Conservation (phyloP, 768 basidiomycete genomes). For the Tricholoma sp. region DNA sequence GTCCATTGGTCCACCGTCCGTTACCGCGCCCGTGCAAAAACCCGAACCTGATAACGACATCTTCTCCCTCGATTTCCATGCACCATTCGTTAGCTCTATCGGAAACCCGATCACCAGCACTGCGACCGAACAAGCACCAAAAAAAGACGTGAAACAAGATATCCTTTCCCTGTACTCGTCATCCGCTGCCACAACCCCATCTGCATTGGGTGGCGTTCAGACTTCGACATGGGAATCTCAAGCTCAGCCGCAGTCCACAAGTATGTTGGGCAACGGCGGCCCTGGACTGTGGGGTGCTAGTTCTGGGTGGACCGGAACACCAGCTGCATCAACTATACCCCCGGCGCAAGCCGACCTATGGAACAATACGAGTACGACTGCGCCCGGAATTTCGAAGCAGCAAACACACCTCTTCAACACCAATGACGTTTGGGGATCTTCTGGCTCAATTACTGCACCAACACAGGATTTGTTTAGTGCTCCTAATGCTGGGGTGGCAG, state of each 20-base stretch:
- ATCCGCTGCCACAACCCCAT: slow-evolving; percentile 28
- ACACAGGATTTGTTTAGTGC: slow-evolving; percentile 32
- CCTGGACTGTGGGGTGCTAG: slow-evolving; percentile 60
- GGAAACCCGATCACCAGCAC: slow-evolving; percentile 6
- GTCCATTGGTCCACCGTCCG: slow-evolving; percentile 13
- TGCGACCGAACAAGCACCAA: slow-evolving; percentile 29
- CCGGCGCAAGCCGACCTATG: slow-evolving; percentile 37
- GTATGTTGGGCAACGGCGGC: slow-evolving; percentile 52
- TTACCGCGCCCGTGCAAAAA: slow-evolving; percentile 22
- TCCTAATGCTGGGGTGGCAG: slow-evolving; percentile 17
- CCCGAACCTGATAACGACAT: slow-evolving; percentile 53
- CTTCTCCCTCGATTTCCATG: slow-evolving; percentile 83
- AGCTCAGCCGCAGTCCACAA: slow-evolving; percentile 26
- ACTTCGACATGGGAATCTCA: slow-evolving; percentile 26
- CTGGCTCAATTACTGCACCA: slow-evolving; percentile 22
- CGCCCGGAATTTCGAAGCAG: slow-evolving; percentile 20
- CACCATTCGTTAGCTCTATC: slow-evolving; percentile 37
- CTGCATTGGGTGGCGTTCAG: slow-evolving; percentile 25
- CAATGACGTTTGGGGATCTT: slow-evolving; percentile 56
- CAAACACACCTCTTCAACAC: slow-evolving; percentile 41
- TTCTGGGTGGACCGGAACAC: slow-evolving; percentile 53
- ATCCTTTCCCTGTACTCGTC: slow-evolving; percentile 79
- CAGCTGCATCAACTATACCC: slow-evolving; percentile 23
- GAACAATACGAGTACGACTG: slow-evolving; percentile 24
- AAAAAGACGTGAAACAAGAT: slow-evolving; percentile 78